Evolutionary conservation across 2,329 filamentous ascomycete species (phyloP).

Genomic region (Trichophyton benhamiae): DNA sequence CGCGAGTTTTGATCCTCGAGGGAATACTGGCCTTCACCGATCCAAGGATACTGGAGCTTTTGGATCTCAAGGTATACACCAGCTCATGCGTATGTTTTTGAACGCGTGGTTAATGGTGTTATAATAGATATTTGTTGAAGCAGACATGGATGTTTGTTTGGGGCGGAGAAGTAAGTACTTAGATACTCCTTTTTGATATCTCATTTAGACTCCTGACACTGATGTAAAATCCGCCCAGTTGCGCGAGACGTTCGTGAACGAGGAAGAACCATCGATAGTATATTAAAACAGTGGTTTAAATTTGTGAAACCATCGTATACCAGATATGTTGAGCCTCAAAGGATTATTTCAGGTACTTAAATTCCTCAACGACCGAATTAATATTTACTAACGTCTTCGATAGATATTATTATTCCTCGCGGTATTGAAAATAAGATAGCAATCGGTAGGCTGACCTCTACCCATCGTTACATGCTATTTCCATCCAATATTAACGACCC

Average conservation of each 20-base stretch:
- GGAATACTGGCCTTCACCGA: constrained; percentile 94
- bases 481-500: constrained; percentile 13
- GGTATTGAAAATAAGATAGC: constrained; percentile 92
- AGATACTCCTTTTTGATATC: neutral
- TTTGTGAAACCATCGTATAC: constrained; percentile 97
- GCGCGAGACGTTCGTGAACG: constrained; percentile 79
- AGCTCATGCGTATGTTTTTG: neutral
- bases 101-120: constrained; percentile 10
- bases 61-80: constrained; percentile 68
- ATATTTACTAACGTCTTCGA: constrained; percentile 3
- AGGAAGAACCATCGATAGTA: constrained; percentile 82
- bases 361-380: neutral
- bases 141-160: constrained; percentile 85
- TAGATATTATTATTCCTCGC: constrained; percentile 84
- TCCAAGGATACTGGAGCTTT: constrained; percentile 64
- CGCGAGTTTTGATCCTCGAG: constrained; percentile 87
- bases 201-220: neutral
- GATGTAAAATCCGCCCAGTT: constrained; percentile 38
- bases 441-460: constrained; percentile 39
- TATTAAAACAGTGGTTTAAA: constrained; percentile 94
- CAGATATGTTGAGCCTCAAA: constrained; percentile 83
- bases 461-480: neutral
- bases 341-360: constrained; percentile 60
- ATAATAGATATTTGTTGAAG: constrained; percentile 77
- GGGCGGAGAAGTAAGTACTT: constrained; percentile 61